A percentile compares a stretch with the other conserved stretches of the same genome.
These are phyloP conservation scores for Colletotrichum magnum DNA, from an alignment of 2,329 filamentous ascomycete genomes.

Conservation along the genomic window DNA sequence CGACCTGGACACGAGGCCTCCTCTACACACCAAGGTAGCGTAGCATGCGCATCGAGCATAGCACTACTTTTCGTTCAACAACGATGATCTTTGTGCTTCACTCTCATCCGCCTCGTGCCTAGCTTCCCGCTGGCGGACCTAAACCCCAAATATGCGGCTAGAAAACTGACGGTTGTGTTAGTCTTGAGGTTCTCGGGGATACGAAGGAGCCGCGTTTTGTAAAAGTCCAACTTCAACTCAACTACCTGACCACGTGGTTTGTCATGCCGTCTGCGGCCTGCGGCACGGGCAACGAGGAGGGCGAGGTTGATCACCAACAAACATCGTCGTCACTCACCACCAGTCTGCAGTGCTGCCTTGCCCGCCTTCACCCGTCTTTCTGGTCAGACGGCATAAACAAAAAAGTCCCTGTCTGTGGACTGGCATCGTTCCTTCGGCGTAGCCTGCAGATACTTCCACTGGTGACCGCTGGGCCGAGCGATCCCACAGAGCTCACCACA, in stretches of 20 bases:
- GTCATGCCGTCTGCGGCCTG: not conserved
- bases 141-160: slow-evolving; percentile 12
- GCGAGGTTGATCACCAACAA: slow-evolving; percentile 1
- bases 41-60: slow-evolving; percentile 7
- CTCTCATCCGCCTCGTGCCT: not conserved
- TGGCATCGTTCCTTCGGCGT: slow-evolving; percentile 4
- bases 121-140: not conserved
- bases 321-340: slow-evolving; percentile 17
- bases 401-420: slow-evolving; percentile 4
- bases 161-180: not conserved
- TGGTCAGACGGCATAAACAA: slow-evolving; percentile 15
- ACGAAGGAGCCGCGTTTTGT: slow-evolving; percentile 18
- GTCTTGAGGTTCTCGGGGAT: not conserved
- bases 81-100: slow-evolving; percentile 4
- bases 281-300: not conserved
- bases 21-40: not conserved
- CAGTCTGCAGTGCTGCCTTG: slow-evolving; percentile 34
- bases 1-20: slow-evolving; percentile 38
- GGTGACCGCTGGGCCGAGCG: slow-evolving; percentile 13
- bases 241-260: not conserved
- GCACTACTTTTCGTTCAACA: slow-evolving; percentile 20
- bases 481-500: slow-evolving; percentile 8
- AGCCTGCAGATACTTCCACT: slow-evolving; percentile 10
- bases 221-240: not conserved
- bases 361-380: not conserved